Evolutionary conservation across 2,329 filamentous ascomycete genomes (phyloP).

Genomic region (Claviceps cyperi): DNA sequence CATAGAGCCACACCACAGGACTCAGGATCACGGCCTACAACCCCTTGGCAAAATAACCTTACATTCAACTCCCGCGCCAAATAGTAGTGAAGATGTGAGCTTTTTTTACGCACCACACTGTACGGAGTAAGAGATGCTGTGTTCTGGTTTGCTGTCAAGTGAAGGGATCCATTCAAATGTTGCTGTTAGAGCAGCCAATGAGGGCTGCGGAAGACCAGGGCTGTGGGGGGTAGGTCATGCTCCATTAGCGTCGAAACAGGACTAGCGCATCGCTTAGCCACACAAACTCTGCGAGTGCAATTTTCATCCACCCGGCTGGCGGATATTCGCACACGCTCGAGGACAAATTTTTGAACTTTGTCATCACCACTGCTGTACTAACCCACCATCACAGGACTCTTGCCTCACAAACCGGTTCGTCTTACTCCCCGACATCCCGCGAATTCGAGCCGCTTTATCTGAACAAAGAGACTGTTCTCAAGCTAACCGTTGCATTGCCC

Average conservation of each 20-base stretch:
- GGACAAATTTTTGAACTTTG: slow-evolving; percentile 18
- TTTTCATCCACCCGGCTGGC: slow-evolving; percentile 21
- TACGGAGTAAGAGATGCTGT: neutral
- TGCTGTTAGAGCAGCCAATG: neutral
- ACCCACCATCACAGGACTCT: slow-evolving; percentile 21
- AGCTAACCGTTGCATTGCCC: slow-evolving; percentile 1
- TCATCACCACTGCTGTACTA: slow-evolving; percentile 17
- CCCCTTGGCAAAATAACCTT: neutral
- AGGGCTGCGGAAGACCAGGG: slow-evolving; percentile 8
- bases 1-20: too few relatives aligned
- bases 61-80: neutral
- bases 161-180: neutral
- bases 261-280: slow-evolving; percentile 24
- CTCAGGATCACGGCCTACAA: too few relatives aligned
- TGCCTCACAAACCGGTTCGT: slow-evolving; percentile 24
- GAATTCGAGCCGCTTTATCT: neutral
- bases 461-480: neutral
- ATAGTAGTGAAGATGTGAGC: too few relatives aligned
- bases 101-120: too few relatives aligned
- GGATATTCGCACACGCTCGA: slow-evolving; percentile 9
- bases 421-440: neutral
- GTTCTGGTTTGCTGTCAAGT: neutral
- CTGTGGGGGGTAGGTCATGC: slow-evolving; percentile 18
- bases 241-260: slow-evolving; percentile 11
- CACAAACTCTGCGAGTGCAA: slow-evolving; percentile 20